Conservation (phyloP, 345 rosid genomes). For the Acer campestre region DNA sequence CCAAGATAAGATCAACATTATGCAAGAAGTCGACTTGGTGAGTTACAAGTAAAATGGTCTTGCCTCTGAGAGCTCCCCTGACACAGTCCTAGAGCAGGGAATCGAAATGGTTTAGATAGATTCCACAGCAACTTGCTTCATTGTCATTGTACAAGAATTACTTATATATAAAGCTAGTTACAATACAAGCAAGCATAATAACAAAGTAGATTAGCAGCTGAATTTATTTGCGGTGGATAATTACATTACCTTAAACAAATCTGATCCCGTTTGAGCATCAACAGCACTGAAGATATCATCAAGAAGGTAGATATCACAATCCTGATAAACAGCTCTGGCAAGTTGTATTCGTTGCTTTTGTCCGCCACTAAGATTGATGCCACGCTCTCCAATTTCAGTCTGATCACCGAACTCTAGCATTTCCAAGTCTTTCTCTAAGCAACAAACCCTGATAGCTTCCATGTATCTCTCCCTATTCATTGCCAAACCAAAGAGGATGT, state of each 20-base stretch:
- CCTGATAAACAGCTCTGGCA: slow-evolving; percentile 92
- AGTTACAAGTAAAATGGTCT: slow-evolving; percentile 27
- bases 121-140: slow-evolving; percentile 7
- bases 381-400: slow-evolving; percentile 95
- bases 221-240: background rate
- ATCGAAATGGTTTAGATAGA: slow-evolving; percentile 15
- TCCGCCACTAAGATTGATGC: slow-evolving; percentile 96
- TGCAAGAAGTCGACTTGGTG: slow-evolving; percentile 99
- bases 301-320: slow-evolving; percentile 81
- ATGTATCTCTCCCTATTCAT: slow-evolving; percentile 62
- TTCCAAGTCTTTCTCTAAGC: slow-evolving; percentile 80
- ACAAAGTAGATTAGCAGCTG: background rate
- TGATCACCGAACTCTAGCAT: slow-evolving; percentile 96
- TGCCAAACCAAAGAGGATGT: slow-evolving; percentile 83
- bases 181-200: no score
- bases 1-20: slow-evolving; percentile 80
- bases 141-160: slow-evolving; percentile 8
- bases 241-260: slow-evolving; percentile 71
- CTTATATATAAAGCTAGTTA: background rate
- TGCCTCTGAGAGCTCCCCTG: slow-evolving; percentile 79
- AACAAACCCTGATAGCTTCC: slow-evolving; percentile 73
- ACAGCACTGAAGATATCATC: slow-evolving; percentile 97
- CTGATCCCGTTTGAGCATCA: slow-evolving; percentile 97
- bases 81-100: slow-evolving; percentile 67
- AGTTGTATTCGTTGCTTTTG: slow-evolving; percentile 97